Evolutionary conservation across 2,329 filamentous ascomycete species (phyloP), one percentile per base, ranked within the genome.

Genomic region (Xylariaceae sp.): DNA sequence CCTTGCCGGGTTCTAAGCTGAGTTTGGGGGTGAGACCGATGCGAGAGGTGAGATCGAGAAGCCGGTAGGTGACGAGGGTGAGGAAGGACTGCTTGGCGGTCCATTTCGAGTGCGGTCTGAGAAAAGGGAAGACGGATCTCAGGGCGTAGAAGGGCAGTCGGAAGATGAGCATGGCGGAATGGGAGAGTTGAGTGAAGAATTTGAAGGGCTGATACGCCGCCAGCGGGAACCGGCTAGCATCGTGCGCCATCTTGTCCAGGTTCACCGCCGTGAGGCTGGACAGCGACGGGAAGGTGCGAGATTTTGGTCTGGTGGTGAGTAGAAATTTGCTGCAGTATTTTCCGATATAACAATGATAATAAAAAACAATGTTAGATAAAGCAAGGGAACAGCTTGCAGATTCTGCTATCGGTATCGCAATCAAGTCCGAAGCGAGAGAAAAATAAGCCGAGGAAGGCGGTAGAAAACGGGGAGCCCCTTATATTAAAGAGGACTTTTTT

Each of bases 71-170:
- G 37, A 64, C 17, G 3, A 53, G 62, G 5, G 53, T 58, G 47
- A 63, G 56, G 23, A 67, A 58, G 2, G 61, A 53, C 56, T 68
- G 66, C 35, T 66, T 68, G 8, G 54, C 54, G 7, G 2, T 60
- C 65, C 65, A 67, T 47, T n/a, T 18, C 0, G 62, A 42, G 50
- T 63, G 51, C 3, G 59, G 65, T 35, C 64, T 55, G 1, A 66
- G 37, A 2, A 37, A 47, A 3, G 52, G 64, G 6, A 66, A 42
- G 0, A 54, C 5, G 8, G 65, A 57, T 34, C 42, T 54, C 4
- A 58, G 4, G 9, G 55, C 10, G 13, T 34, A 64, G 17, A 58
- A 59, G 2, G 64, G 62, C 9, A 66, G 23, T 13, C 52, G 55
- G 0, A 52, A 5, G 17, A 59, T 18, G 39, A 63, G 42, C 0